Percentiles rank a stretch among this genome's conserved stretches.
These are phyloP conservation scores for Grammothele lineata DNA, from an alignment of 768 basidiomycete species.

Conservation along the genomic window DNA sequence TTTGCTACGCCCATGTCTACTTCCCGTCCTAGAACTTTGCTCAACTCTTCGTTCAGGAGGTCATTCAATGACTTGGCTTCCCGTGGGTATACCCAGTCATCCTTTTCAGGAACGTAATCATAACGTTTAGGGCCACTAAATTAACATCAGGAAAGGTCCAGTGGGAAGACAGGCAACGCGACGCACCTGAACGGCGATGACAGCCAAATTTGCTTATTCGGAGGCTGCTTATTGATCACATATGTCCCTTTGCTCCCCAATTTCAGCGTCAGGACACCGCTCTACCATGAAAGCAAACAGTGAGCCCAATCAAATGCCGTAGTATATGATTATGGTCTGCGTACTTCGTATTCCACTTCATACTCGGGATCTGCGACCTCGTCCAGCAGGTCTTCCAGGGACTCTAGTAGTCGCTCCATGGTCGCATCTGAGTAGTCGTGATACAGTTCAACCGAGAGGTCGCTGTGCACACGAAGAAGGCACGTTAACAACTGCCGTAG, in stretches of 20 bases:
- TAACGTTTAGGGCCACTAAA: conserved; percentile 89
- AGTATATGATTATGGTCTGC: conserved; percentile 23
- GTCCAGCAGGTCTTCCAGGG: conserved; percentile 71
- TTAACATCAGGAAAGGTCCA: too few species aligned
- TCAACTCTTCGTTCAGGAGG: conserved; percentile 71
- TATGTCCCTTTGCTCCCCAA: conserved; percentile 80
- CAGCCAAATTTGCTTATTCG: conserved; percentile 96
- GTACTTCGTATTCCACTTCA: conserved; percentile 88
- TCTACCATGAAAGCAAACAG: conserved; percentile 52
- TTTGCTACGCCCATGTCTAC: conserved; percentile 28
- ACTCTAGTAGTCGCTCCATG: conserved; percentile 74
- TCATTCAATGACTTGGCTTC: conserved; percentile 56
- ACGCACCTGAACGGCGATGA: conserved; percentile 81
- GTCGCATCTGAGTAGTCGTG: conserved; percentile 68
- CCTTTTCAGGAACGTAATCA: conserved; percentile 56
- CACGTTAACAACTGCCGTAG: conserved; percentile 5
- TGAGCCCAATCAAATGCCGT: background rate
- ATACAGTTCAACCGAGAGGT: conserved; percentile 62
- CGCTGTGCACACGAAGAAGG: conserved; percentile 30
- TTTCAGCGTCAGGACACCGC: conserved; percentile 84
- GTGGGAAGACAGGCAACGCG: too few species aligned
- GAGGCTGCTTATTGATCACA: conserved; percentile 96
- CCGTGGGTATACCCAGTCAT: conserved; percentile 75
- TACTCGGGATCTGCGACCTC: conserved; percentile 46
- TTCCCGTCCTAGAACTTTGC: conserved; percentile 32